phyloP scores from a whole-genome alignment of 441 rosid genomes.

The Jatropha multifida region DNA sequence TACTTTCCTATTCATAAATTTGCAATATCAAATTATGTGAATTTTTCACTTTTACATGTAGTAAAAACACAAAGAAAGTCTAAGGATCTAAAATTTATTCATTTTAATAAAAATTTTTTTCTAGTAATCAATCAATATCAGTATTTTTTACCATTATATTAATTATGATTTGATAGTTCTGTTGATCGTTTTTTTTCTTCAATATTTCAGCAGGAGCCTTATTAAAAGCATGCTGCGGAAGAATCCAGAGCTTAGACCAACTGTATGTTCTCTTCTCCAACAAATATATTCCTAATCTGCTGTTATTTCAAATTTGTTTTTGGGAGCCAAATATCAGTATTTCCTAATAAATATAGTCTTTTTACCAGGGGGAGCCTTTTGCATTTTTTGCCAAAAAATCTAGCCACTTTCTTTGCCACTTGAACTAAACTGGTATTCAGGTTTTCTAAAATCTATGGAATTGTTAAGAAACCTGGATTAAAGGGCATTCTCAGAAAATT shows the following conservation, averaged over 20 bases:
- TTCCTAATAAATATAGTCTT: no score
- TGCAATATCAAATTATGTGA: not conserved
- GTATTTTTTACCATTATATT: no score
- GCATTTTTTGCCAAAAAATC: not conserved
- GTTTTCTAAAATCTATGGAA: not conserved
- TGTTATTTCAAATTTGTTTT: conserved; percentile 12
- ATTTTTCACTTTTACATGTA: not conserved
- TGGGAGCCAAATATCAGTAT: not conserved
- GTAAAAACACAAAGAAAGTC: not conserved
- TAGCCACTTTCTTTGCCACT: not conserved
- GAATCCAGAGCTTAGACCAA: conserved; percentile 93
- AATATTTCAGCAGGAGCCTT: conserved; percentile 76
- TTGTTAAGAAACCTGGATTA: not conserved
- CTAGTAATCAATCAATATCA: not conserved
- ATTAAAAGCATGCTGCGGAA: conserved; percentile 93
- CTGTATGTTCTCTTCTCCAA: conserved; percentile 47
- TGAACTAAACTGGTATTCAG: not conserved
- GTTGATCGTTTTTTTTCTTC: conserved; percentile 11
- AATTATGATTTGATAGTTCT: not conserved
- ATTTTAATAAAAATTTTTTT: not conserved
- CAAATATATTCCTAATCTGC: not conserved
- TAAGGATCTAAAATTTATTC: not conserved
- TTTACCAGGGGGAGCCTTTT: not conserved
- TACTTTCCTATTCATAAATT: not conserved
- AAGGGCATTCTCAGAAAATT: not conserved